Conservation (phyloP, 495 filamentous ascomycete species). For the Xylaria nigripes region DNA sequence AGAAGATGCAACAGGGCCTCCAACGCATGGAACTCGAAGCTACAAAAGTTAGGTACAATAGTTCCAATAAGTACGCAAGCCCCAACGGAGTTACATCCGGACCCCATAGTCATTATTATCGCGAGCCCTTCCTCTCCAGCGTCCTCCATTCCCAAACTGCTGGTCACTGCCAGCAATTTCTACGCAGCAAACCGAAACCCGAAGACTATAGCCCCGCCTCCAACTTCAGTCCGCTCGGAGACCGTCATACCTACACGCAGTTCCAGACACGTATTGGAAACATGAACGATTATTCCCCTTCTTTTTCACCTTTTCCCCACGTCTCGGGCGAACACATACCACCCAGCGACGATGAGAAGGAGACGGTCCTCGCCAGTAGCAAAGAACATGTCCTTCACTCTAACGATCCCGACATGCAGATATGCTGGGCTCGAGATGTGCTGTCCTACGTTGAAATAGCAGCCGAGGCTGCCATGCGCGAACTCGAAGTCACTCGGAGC, state of each 20-base stretch:
- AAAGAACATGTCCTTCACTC: conserved; percentile 80
- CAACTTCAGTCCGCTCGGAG: conserved; percentile 42
- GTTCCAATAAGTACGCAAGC: conserved; percentile 5
- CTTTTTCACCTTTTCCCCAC: conserved; percentile 87
- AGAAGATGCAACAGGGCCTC: conserved; percentile 85
- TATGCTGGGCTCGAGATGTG: conserved; percentile 92
- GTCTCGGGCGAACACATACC: conserved; percentile 84
- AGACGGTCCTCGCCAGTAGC: conserved; percentile 74
- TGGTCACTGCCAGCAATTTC: conserved; percentile 28
- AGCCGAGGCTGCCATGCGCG: conserved; percentile 55
- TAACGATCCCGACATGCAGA: conserved; percentile 91
- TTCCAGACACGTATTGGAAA: conserved; percentile 21
- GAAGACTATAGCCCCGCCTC: conserved; percentile 26
- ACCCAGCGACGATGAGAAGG: conserved; percentile 88
- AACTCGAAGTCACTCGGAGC: conserved; percentile 20
- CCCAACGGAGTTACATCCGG: conserved; percentile 17
- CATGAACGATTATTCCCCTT: conserved; percentile 53
- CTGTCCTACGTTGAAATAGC: conserved; percentile 82
- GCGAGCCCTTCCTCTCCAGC: conserved; percentile 27
- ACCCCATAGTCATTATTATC: conserved; percentile 27
- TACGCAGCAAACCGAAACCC: conserved; percentile 13
- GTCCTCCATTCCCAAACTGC: conserved; percentile 20
- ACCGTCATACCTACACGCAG: conserved; percentile 14
- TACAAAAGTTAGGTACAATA: conserved; percentile 35
- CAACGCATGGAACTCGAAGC: conserved; percentile 82